Conservation (phyloP, 2,329 filamentous ascomycete genomes). For the Fusarium albidum region DNA sequence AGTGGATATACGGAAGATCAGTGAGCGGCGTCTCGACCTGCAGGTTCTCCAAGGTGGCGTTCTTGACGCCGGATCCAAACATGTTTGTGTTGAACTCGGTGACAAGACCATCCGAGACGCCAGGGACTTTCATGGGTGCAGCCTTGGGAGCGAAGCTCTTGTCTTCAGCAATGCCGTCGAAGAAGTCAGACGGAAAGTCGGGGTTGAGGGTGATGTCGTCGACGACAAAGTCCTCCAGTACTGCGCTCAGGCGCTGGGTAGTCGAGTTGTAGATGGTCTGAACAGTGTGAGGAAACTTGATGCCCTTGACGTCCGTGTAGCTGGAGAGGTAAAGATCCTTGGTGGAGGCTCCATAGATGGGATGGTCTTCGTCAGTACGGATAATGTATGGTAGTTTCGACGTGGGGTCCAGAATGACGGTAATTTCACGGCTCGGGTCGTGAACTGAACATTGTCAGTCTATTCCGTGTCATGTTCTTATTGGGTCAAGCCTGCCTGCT, state of each 20-base stretch:
- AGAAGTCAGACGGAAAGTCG: background rate
- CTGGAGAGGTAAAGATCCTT: constrained; percentile 5
- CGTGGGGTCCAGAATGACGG: constrained; percentile 8
- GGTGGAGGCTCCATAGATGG: constrained; percentile 9
- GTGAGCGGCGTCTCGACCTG: background rate
- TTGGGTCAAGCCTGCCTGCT: too few relatives aligned
- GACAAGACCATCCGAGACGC: constrained; percentile 3
- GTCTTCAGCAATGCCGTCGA: background rate
- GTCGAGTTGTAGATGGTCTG: constrained; percentile 15
- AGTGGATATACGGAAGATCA: constrained; percentile 7
- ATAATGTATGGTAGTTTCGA: constrained; percentile 11
- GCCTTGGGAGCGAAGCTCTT: constrained; percentile 6
- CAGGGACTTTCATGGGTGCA: background rate
- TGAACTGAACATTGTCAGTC: constrained; percentile 1
- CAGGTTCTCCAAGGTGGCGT: constrained; percentile 1
- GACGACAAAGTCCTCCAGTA: constrained; percentile 8
- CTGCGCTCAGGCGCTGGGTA: background rate
- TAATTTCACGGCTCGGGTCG: background rate
- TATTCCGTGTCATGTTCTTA: too few relatives aligned
- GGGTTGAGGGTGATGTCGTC: constrained; percentile 9
- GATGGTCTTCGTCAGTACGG: constrained; percentile 12
- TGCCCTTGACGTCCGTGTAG: constrained; percentile 6
- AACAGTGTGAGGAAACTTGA: constrained; percentile 10
- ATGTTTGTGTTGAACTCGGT: constrained; percentile 19
- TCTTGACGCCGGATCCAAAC: constrained; percentile 9